Evolutionary conservation across 2,329 filamentous ascomycete genomes (phyloP).

Genomic region (Aspergillus awamori): DNA sequence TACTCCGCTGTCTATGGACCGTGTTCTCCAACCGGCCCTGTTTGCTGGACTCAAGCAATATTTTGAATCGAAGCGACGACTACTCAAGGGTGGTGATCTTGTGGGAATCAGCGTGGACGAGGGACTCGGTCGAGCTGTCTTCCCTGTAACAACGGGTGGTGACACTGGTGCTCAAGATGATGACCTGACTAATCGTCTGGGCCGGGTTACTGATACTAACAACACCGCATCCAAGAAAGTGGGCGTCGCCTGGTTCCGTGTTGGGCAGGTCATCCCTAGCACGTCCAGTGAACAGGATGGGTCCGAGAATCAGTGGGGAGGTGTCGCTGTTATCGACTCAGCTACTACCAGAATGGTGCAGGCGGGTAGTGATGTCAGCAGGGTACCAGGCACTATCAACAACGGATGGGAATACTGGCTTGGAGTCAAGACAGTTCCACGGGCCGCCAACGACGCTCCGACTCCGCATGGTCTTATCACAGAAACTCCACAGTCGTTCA

Average conservation of each 20-base stretch:
- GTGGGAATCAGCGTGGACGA: slow-evolving; percentile 89
- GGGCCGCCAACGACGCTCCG: slow-evolving; percentile 34
- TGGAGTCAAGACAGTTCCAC: slow-evolving; percentile 70
- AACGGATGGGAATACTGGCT: slow-evolving; percentile 91
- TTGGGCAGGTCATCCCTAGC: slow-evolving; percentile 69
- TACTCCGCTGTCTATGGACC: slow-evolving; percentile 84
- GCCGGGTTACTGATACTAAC: slow-evolving; percentile 32
- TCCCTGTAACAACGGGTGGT: slow-evolving; percentile 62
- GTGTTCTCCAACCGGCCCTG: slow-evolving; percentile 80
- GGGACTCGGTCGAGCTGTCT: slow-evolving; percentile 76
- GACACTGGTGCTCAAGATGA: slow-evolving; percentile 70
- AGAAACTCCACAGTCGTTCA: slow-evolving; percentile 48
- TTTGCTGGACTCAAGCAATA: slow-evolving; percentile 85
- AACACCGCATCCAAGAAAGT: slow-evolving; percentile 51
- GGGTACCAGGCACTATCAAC: slow-evolving; percentile 72
- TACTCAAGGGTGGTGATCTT: slow-evolving; percentile 84
- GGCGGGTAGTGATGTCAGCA: slow-evolving; percentile 81
- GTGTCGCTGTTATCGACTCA: slow-evolving; percentile 82
- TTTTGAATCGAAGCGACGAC: slow-evolving; percentile 78
- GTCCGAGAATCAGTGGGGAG: slow-evolving; percentile 76
- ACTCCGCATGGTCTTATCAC: slow-evolving; percentile 40
- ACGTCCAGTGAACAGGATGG: slow-evolving; percentile 57
- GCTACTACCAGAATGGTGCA: slow-evolving; percentile 87
- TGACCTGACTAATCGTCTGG: slow-evolving; percentile 58
- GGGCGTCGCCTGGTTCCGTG: slow-evolving; percentile 86